Conservation (phyloP, 2,329 filamentous ascomycete species). For the Mollisiaceae sp. region DNA sequence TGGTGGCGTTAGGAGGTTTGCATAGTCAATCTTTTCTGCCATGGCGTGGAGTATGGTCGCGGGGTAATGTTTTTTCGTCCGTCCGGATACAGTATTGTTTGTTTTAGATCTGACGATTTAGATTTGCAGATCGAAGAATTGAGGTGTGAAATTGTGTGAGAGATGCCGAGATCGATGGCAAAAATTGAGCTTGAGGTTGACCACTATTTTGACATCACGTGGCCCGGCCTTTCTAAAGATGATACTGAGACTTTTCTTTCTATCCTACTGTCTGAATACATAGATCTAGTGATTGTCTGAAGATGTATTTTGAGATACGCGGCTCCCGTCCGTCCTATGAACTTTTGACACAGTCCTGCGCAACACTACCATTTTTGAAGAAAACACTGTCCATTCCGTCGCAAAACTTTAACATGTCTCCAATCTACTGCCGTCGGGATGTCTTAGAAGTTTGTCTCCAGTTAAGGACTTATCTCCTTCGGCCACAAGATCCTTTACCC, state of each 20-base stretch:
- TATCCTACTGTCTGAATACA: neutral
- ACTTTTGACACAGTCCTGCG: neutral
- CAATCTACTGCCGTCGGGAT: conserved; percentile 15
- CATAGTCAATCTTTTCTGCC: conserved; percentile 30
- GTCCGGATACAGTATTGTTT: neutral
- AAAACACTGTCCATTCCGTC: neutral
- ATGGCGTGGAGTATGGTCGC: neutral
- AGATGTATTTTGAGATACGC: no score
- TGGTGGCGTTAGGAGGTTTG: conserved; percentile 62
- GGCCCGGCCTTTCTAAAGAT: neutral
- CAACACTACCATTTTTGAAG: neutral
- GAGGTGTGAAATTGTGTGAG: neutral
- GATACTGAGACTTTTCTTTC: neutral
- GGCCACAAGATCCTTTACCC: conserved; percentile 31
- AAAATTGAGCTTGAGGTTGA: neutral
- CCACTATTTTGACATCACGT: neutral
- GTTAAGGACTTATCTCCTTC: conserved; percentile 7
- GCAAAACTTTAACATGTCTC: neutral
- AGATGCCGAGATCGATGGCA: neutral
- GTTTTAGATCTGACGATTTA: neutral
- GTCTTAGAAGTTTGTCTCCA: conserved; percentile 10
- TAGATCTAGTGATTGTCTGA: no score
- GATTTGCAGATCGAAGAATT: neutral
- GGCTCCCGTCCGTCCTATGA: neutral
- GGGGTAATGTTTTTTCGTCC: neutral